Evolutionary conservation across 495 filamentous ascomycete genomes (phyloP).

Genomic region (Glarea lozoyensis): DNA sequence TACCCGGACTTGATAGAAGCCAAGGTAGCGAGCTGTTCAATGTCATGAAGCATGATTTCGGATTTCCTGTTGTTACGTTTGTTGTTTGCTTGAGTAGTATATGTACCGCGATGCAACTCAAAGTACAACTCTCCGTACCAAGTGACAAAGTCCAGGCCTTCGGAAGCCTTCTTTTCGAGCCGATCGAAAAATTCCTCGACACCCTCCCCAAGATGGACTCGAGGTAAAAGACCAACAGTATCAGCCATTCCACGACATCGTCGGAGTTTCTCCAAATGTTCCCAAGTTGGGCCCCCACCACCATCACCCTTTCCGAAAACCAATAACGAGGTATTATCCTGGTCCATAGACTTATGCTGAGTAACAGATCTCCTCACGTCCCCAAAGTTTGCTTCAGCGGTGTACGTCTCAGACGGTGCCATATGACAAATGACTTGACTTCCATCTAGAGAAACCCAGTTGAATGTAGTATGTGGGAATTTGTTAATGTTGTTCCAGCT

Average conservation of each 20-base stretch:
- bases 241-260: constrained; percentile 93
- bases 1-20: constrained; percentile 69
- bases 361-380: constrained; percentile 85
- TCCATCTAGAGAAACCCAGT: constrained; percentile 91
- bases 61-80: constrained; percentile 86
- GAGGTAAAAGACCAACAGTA: constrained; percentile 70
- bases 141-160: constrained; percentile 74
- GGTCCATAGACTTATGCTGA: constrained; percentile 91
- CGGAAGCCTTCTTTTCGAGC: constrained; percentile 61
- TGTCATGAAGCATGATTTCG: constrained; percentile 74
- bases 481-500: constrained; percentile 96
- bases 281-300: constrained; percentile 89
- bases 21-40: constrained; percentile 83
- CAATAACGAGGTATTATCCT: constrained; percentile 78
- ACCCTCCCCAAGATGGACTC: constrained; percentile 80
- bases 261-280: constrained; percentile 88
- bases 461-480: constrained; percentile 97
- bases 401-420: constrained; percentile 91
- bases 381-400: constrained; percentile 87
- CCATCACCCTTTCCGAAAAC: constrained; percentile 96
- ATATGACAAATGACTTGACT: constrained; percentile 97
- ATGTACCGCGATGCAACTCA: constrained; percentile 91
- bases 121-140: constrained; percentile 99
- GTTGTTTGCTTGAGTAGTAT: constrained; percentile 95
- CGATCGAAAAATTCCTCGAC: constrained; percentile 94